Conservation (phyloP, 257 asterid genomes). For the Ilex asprella region DNA sequence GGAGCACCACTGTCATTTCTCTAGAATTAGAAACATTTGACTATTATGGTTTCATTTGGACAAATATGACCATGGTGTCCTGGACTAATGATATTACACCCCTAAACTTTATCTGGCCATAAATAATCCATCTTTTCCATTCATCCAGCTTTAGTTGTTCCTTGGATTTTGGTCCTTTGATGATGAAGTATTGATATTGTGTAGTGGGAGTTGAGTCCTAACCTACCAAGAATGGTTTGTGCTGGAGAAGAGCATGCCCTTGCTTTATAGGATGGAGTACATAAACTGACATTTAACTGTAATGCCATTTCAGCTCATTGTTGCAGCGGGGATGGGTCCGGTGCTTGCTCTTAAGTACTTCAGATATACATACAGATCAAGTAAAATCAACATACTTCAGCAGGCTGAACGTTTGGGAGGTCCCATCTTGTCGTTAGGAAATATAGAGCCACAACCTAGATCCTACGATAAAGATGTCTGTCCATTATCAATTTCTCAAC, state of each 20-base stretch:
- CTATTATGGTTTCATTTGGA: background rate
- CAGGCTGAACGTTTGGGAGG: constrained; percentile 95
- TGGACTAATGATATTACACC: background rate
- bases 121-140: too few relatives aligned
- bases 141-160: too few relatives aligned
- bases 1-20: background rate
- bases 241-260: too few relatives aligned
- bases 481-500: constrained; percentile 64
- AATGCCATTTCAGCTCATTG: constrained; percentile 56
- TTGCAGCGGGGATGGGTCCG: constrained; percentile 91
- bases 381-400: constrained; percentile 95
- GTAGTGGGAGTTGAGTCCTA: too few relatives aligned
- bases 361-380: constrained; percentile 79
- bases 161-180: too few relatives aligned
- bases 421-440: constrained; percentile 77
- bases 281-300: constrained; percentile 15
- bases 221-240: too few relatives aligned
- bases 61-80: background rate
- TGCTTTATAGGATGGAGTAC: background rate
- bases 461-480: constrained; percentile 64
- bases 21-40: background rate
- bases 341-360: constrained; percentile 87
- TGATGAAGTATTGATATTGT: too few relatives aligned
- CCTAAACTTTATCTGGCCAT: too few relatives aligned
- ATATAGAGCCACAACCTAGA: constrained; percentile 69